Evolutionary conservation across 2,329 filamentous ascomycete species (phyloP).

Genomic region (Aspergillus ochraceus): DNA sequence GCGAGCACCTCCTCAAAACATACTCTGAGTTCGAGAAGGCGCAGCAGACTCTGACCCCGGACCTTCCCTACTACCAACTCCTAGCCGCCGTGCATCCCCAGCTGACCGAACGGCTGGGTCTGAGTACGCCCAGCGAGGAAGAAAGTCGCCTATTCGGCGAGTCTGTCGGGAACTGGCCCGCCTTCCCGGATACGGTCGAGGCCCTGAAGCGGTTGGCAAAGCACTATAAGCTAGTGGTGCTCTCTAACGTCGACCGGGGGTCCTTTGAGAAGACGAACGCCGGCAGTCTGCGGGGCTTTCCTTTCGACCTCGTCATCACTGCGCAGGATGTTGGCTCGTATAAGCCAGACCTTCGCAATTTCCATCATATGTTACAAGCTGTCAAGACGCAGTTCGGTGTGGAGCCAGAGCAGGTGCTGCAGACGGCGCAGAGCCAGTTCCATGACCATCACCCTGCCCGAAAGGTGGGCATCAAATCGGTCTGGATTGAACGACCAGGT

Average conservation of each 20-base stretch:
- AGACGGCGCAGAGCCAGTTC: slow-evolving; percentile 67
- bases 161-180: slow-evolving; percentile 53
- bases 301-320: slow-evolving; percentile 66
- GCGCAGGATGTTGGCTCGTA: slow-evolving; percentile 71
- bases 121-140: slow-evolving; percentile 18
- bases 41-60: slow-evolving; percentile 57
- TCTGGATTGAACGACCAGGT: slow-evolving; percentile 62
- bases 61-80: slow-evolving; percentile 60
- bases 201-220: slow-evolving; percentile 52
- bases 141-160: slow-evolving; percentile 51
- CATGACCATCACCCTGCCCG: slow-evolving; percentile 69
- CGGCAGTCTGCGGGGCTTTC: slow-evolving; percentile 50
- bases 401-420: slow-evolving; percentile 59
- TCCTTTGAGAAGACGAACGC: slow-evolving; percentile 51
- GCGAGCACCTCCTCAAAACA: slow-evolving; percentile 21
- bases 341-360: slow-evolving; percentile 67
- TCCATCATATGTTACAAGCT: slow-evolving; percentile 62
- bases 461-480: slow-evolving; percentile 59
- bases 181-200: slow-evolving; percentile 57
- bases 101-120: slow-evolving; percentile 24
- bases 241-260: slow-evolving; percentile 58
- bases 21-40: slow-evolving; percentile 39
- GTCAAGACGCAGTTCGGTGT: slow-evolving; percentile 59
- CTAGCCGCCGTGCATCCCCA: slow-evolving; percentile 50
- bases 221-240: slow-evolving; percentile 56